Base-by-base conservation (phyloP, 805 yeast genomes). In the Candida namnaoensis region DNA sequence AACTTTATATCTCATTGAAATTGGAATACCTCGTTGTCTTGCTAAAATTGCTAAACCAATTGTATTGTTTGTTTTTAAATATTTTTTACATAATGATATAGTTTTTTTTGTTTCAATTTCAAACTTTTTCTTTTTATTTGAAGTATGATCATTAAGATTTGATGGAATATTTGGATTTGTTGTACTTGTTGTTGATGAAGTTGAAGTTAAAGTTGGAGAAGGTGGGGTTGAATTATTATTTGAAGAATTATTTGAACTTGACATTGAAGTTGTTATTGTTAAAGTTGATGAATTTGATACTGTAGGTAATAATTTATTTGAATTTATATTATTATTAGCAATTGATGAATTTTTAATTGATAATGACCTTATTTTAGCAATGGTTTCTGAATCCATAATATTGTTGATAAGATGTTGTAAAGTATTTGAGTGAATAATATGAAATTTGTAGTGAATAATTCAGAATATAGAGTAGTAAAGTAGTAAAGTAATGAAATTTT, bases 21-120 rank as follows among this genome's bases (percentile, higher is more conserved):
- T 91, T 1, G 97, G 97, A 26, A 88, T 68, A 4, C 98, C 97
- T 43, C 78, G 68, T 49, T 82, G 88, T 47, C 96, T 71, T 5
- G 95, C 91, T 7, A 90, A 61, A 48, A 78, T 66, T 1, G 97
- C 95, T 38, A 90, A 62, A 0, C 88, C 86, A 38, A 80, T 78
- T 43, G 80, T 80, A 54, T 90, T 84, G 43, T 75, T 76, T 14
- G 69, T 67, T 38, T 64, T 65, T 5, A 88, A 59, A 50, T 78
- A 78, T 36, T 68, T 63, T 36, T 76, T 69, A 47, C 86, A 78
- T 24, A 78, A 64, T 24, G 69, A 68, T 37, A 80, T 69, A 14
- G 80, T 56, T 37, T 72, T 76, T 1, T 32, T 40, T 7, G 23
- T 19, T 14, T 35, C 36, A 9, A 15, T 5, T 36, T 36, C 38